Evolutionary conservation across 257 asterid genomes (phyloP), one percentile per base, ranked within the genome.

Genomic region (Datura wrightii): DNA sequence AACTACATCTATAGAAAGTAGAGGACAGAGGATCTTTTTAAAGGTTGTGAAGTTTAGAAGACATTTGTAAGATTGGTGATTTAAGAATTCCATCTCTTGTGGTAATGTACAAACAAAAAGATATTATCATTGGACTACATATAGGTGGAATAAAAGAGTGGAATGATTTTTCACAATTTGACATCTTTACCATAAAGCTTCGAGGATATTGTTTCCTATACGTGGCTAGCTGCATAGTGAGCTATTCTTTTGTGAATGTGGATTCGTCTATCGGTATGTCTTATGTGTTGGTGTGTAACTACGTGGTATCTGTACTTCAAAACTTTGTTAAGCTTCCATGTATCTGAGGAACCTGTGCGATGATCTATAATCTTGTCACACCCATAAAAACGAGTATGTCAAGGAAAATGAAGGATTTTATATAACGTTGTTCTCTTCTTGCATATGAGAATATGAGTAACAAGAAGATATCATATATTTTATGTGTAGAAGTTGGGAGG

Each of bases 311-410:
- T 46, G 59, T 74, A 48, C 42, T 74, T 74, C 59, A 74, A 48
- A 19, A 13, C 18, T 74, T 74, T 19, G n/a, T 74, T n/a, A 48
- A 48, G 7, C 4, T 48, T 53, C 42, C 1, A 3, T 48, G 14
- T 48, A 48, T 48, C 42, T 44, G 80, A 74, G 18, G 42, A 72
- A 46, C 80, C 41, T 48, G 44, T 48, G 41, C 37, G 19, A 74
- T 48, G 59, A 48, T 42, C 58, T 72, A 44, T 48, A 48, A 59
- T 74, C 41, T 50, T 74, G 80, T 74, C 80, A 46, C 59, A 74
- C 56, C 53, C 37, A 50, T 19, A 74, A 48, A 19, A 74, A 74
- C n/a, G 2, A 24, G 42, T 6, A 74, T 11, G 13, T 74, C 59
- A 74, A 19, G 80, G 59, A 74, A 72, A 74, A 24, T 31, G 58